These are phyloP conservation scores for Spathaspora gorwiae DNA, from an alignment of 805 yeast genomes.

Conservation along the genomic window DNA sequence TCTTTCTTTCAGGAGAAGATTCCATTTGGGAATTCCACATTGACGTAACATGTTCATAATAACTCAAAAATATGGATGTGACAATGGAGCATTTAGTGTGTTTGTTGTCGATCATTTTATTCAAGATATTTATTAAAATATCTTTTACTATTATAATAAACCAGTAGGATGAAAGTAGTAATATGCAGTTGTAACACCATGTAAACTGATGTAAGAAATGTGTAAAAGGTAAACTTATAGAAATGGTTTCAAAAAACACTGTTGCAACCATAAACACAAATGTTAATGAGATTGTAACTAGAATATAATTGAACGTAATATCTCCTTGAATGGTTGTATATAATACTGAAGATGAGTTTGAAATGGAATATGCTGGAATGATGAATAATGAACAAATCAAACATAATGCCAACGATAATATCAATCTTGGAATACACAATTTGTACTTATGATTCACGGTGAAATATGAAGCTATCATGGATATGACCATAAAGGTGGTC, in stretches of 20 bases:
- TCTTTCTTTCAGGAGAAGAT: not conserved
- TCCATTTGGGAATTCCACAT: not conserved
- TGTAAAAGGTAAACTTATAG: constrained; percentile 4
- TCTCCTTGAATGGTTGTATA: constrained; percentile 1
- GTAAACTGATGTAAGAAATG: constrained; percentile 14
- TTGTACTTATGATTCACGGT: not conserved
- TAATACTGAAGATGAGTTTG: constrained; percentile 18
- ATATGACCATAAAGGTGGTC: constrained; percentile 7
- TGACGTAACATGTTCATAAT: not conserved
- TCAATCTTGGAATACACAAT: not conserved
- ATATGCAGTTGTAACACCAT: constrained; percentile 19
- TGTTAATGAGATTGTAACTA: constrained; percentile 12
- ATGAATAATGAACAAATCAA: not conserved
- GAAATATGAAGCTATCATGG: constrained; percentile 10
- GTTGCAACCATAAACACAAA: constrained; percentile 10
- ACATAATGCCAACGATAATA: constrained; percentile 1
- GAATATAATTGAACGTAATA: constrained; percentile 24
- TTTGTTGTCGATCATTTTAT: not conserved
- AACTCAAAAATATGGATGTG: not conserved
- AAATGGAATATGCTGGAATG: constrained; percentile 12
- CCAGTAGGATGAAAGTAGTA: constrained; percentile 10
- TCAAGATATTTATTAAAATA: constrained; percentile 15
- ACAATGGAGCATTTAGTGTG: constrained; percentile 1
- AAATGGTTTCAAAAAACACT: constrained; percentile 7
- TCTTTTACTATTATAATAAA: constrained; percentile 17